Percentiles rank a stretch among this genome's conserved stretches.
Conservation (phyloP, 2,329 filamentous ascomycete species). For the Dryadomyces sulphureus region DNA sequence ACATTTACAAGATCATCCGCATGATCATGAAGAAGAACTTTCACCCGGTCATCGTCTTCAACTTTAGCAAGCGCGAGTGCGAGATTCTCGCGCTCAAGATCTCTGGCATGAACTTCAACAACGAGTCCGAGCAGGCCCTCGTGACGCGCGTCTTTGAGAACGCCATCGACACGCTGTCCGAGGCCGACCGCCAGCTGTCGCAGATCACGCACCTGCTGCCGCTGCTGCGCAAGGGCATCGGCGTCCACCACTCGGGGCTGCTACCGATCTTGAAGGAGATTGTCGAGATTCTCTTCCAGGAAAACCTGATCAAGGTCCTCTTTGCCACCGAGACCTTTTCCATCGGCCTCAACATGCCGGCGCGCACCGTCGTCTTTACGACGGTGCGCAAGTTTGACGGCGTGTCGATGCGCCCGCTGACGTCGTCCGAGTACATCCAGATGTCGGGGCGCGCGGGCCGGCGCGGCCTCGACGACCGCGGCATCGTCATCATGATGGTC, state of each 20-base stretch:
- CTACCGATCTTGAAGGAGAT: slow-evolving; percentile 95
- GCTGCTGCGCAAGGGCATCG: slow-evolving; percentile 78
- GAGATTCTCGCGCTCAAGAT: slow-evolving; percentile 82
- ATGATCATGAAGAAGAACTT: slow-evolving; percentile 98
- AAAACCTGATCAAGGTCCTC: slow-evolving; percentile 91
- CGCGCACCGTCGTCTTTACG: slow-evolving; percentile 98
- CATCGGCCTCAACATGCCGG: slow-evolving; percentile 97
- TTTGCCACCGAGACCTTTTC: slow-evolving; percentile 99
- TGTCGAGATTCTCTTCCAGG: slow-evolving; percentile 97
- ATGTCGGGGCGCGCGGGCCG: slow-evolving; percentile 97
- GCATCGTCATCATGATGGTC: slow-evolving; percentile 99
- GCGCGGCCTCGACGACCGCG: slow-evolving; percentile 91
- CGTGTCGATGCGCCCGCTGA: slow-evolving; percentile 63
- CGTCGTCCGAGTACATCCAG: slow-evolving; percentile 91
- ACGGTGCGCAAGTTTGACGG: slow-evolving; percentile 94
- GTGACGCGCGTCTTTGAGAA: slow-evolving; percentile 88
- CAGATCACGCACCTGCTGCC: slow-evolving; percentile 88
- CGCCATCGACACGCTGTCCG: slow-evolving; percentile 81
- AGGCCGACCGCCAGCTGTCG: slow-evolving; percentile 75
- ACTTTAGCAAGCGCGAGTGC: slow-evolving; percentile 96
- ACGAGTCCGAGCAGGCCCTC: slow-evolving; percentile 88
- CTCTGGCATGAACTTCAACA: slow-evolving; percentile 82
- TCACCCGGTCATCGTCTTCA: slow-evolving; percentile 98
- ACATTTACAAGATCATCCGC: slow-evolving; percentile 94
- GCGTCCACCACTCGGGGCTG: slow-evolving; percentile 91